Evolutionary conservation across 2,329 filamentous ascomycete species (phyloP), one percentile per base, ranked within the genome.

Genomic region (Plenodomus tracheiphilus): DNA sequence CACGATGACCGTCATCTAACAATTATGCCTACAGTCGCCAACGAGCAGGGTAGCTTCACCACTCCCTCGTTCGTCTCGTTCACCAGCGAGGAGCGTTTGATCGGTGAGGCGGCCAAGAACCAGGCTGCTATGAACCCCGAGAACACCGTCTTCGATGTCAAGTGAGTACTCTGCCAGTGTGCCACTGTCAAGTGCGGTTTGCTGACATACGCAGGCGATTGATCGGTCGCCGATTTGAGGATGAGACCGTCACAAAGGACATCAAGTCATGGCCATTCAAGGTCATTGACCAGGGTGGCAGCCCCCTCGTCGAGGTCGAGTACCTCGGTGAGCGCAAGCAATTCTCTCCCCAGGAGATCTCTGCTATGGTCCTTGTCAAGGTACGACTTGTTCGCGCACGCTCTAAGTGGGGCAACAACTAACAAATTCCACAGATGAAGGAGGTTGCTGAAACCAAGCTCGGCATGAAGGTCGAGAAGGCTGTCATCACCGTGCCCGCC

Each of bases 81-180:
- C 86, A 97, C 91, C 75, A 87, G 93, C 72, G 91, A 96, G 83
- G 94, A 99, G 85, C 92, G 94, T 79, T 82, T 99, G 81, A 97
- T 97, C 74, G 94, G 94, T 83, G 94, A 97, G 85, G 93, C 94
- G 55, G 94, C 94, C 74, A 99, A 97, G 89, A 99, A 99, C 85
- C 92, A 97, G 86, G 94, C 93, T 74, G 93, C 94, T 73, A 96
- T 97, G 91, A 99, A 99, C 89, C 94, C 94, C 59, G 79, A 79
- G 75, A 97, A 97, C 84, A 99, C 94, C 69, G 85, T 99, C 80
- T 99, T 97, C 81, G 94, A 99, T 80, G 89, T 96, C 85, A 99
- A 97, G 91, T 94, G 78, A 80, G 88, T 52, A n/a, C 80, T 38
- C 41, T 34, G n/a, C 19, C 22, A 7, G 19, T 6, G 25, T 17